Evolutionary conservation across 1,139 yeast genomes (phyloP), one percentile per base, ranked within the genome.

Genomic region (Suhomyces guaymorum): DNA sequence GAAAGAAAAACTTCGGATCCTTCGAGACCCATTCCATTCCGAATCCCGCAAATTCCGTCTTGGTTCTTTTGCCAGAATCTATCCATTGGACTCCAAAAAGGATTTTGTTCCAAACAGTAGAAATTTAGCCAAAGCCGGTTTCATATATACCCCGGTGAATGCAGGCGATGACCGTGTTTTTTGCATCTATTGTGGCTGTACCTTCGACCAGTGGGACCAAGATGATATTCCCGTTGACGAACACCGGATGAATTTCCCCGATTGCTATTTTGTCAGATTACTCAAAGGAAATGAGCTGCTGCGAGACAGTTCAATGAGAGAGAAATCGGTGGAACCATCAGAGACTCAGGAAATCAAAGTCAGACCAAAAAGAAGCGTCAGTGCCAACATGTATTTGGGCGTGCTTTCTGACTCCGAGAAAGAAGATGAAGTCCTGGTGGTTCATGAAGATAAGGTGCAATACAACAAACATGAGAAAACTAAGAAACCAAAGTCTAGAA

Each of bases 151-250:
- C 10, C 75, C 82, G 0, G 45, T 57, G 10, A 59, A 62, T 4
- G 46, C 48, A 2, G 66, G 59, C 15, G 86, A 81, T 44, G 95
- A 85, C 52, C 61, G 77, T n/a, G 85, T 78, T 0, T 68, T 73
- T 9, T 87, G 96, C 49, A 68, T 81, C 42, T 84, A 82, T 49
- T 87, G 96, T 56, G 80, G 75, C 6, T 63, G 80, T 13, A 68
- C 80, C 1, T 63, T 87, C 14, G 87, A 81, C 44, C 81, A 80
- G 4, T 87, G 95, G 95, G 87, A 78, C 43, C 57, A 61, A 1
- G 66, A 66, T 3, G 95, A 87, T 57, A 79, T 75, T 41, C 94
- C 94, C 0, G 43, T 73, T 18, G 57, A 46, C 4, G 85, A 76
- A 37, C 87, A 80, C 50, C 52, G 51, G 19, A 57, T 59, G 23